A percentile compares a stretch with the other conserved stretches of the same genome.
phyloP scores from a whole-genome alignment of 768 basidiomycete species.

The Termitomyces sp. region DNA sequence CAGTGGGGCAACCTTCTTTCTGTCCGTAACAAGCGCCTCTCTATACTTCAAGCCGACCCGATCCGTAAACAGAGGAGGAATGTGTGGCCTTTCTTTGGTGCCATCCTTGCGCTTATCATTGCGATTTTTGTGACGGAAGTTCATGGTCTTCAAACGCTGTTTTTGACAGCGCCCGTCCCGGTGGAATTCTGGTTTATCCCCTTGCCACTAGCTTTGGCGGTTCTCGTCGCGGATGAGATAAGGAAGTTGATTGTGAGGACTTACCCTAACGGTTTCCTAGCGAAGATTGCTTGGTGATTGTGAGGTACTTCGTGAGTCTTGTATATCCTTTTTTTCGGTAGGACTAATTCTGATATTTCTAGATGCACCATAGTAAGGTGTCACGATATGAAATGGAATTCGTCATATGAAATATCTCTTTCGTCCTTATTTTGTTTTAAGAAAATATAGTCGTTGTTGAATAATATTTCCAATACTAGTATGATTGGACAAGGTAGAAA shows the following conservation, averaged over 20 bases:
- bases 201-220: not conserved
- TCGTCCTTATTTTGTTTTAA: not conserved
- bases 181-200: not conserved
- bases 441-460: not conserved
- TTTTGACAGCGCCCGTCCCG: not conserved
- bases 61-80: not conserved
- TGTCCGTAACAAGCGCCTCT: not conserved
- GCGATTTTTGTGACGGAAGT: not conserved
- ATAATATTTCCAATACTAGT: not conserved
- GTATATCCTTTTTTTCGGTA: no score
- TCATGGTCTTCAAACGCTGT: not conserved
- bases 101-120: not conserved
- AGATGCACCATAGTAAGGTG: not conserved
- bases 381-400: not conserved
- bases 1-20: not conserved
- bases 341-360: not conserved
- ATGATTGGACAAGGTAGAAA: not conserved
- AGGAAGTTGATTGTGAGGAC: not conserved
- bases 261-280: not conserved
- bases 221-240: not conserved
- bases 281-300: not conserved
- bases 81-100: not conserved
- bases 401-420: not conserved
- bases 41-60: not conserved
- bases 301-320: not conserved